A percentile compares a stretch with the other conserved stretches of the same genome.
These are phyloP conservation scores for Falciphora oryzae DNA, from an alignment of 2,329 filamentous ascomycete species.

Conservation along the genomic window DNA sequence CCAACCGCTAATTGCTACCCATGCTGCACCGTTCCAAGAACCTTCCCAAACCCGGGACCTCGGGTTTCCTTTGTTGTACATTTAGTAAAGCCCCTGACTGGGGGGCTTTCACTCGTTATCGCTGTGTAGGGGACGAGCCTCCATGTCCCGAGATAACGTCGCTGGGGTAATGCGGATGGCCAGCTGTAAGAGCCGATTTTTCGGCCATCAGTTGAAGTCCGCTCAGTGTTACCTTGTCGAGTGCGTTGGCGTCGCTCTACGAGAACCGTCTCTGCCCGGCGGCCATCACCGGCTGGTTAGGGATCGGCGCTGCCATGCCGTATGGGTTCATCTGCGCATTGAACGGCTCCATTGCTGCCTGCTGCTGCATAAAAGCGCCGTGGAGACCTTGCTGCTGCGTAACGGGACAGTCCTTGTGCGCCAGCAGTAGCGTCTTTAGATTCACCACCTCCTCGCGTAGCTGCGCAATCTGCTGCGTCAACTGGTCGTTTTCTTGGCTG, in stretches of 20 bases:
- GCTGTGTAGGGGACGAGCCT: not conserved
- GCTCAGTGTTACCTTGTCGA: not conserved
- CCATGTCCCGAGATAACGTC: not conserved
- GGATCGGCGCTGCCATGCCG: slow-evolving; percentile 48
- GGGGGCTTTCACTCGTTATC: too few relatives aligned
- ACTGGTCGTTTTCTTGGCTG: slow-evolving; percentile 81
- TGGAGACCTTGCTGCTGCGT: slow-evolving; percentile 78
- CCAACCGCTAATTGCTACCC: not conserved
- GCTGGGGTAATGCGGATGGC: not conserved
- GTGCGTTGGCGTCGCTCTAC: slow-evolving; percentile 26
- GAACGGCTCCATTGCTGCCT: slow-evolving; percentile 41
- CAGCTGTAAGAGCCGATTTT: not conserved
- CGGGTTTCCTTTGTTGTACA: not conserved
- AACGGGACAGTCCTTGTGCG: slow-evolving; percentile 94
- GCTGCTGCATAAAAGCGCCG: slow-evolving; percentile 48
- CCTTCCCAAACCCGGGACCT: not conserved
- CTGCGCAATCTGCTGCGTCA: slow-evolving; percentile 76
- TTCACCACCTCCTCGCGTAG: slow-evolving; percentile 91
- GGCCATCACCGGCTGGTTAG: slow-evolving; percentile 49
- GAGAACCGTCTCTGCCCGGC: slow-evolving; percentile 52
- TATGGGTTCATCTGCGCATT: slow-evolving; percentile 55
- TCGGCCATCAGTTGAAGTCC: too few relatives aligned
- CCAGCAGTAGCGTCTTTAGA: slow-evolving; percentile 84
- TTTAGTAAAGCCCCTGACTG: not conserved
- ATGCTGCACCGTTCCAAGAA: not conserved